A percentile compares a stretch with the other conserved stretches of the same genome.
These are phyloP conservation scores for Microsporum ferrugineum DNA, from an alignment of 2,329 filamentous ascomycete species.

Conservation along the genomic window DNA sequence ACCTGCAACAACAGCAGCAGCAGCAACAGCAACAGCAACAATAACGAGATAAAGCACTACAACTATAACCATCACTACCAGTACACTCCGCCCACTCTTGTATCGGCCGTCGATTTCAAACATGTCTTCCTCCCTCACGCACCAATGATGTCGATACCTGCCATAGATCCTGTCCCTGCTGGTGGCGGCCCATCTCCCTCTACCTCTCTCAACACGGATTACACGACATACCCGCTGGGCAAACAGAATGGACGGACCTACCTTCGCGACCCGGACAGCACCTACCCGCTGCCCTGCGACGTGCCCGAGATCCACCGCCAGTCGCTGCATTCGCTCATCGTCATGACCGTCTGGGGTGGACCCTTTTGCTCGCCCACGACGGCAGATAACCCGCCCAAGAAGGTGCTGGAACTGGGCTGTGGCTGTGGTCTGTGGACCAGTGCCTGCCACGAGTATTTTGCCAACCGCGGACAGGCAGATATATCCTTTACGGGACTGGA, in stretches of 20 bases:
- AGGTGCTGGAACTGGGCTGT: constrained; percentile 77
- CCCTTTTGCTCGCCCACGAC: constrained; percentile 64
- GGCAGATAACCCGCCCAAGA: constrained; percentile 55
- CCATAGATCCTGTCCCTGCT: constrained; percentile 10
- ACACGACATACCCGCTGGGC: constrained; percentile 48
- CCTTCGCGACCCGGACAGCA: constrained; percentile 57
- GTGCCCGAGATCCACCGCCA: constrained; percentile 79
- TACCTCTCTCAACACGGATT: constrained; percentile 25
- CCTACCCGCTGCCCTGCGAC: constrained; percentile 83
- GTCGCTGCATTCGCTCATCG: constrained; percentile 67
- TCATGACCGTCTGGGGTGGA: constrained; percentile 68
- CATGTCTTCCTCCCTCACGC: constrained; percentile 21
- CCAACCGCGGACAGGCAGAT: constrained; percentile 52
- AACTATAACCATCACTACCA: constrained; percentile 3
- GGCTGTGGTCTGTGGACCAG: constrained; percentile 84
- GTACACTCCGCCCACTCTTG: constrained; percentile 1
- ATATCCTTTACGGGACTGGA: constrained; percentile 76
- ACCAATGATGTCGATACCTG: constrained; percentile 13
- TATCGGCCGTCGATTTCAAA: constrained; percentile 7
- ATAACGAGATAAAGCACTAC: not conserved
- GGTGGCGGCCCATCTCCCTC: constrained; percentile 26
- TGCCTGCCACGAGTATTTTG: constrained; percentile 71
- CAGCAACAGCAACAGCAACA: not conserved
- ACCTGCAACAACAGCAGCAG: not conserved
- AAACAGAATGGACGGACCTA: constrained; percentile 72